These are phyloP conservation scores for Geranium incanum DNA, from an alignment of 441 rosid genomes.

Conservation along the genomic window DNA sequence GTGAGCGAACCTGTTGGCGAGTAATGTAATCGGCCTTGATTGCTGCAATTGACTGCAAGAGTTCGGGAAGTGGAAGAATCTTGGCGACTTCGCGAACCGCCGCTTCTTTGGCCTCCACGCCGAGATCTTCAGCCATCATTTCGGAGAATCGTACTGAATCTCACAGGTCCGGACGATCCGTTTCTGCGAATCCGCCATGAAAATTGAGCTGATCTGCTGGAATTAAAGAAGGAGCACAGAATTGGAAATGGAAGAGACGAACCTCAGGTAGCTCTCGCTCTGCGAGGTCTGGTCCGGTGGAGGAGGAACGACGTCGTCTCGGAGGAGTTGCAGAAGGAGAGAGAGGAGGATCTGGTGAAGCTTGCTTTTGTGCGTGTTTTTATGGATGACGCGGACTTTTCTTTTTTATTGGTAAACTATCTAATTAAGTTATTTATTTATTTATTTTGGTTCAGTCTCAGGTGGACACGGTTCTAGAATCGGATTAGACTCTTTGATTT, in stretches of 20 bases:
- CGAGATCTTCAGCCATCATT: slow-evolving; percentile 93
- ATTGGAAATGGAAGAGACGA: not conserved
- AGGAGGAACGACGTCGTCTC: not conserved
- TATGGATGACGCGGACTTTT: not conserved
- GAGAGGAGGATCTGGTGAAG: not conserved
- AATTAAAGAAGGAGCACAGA: not conserved
- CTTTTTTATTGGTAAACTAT: too few relatives aligned
- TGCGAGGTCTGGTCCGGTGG: not conserved
- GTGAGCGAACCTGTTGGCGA: slow-evolving; percentile 69
- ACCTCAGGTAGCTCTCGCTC: not conserved
- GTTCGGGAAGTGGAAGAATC: slow-evolving; percentile 82
- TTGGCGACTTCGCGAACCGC: slow-evolving; percentile 96
- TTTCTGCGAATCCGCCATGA: not conserved
- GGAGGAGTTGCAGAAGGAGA: not conserved
- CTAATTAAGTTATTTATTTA: too few relatives aligned
- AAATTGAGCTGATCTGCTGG: not conserved
- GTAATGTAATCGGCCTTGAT: slow-evolving; percentile 90
- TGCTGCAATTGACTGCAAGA: slow-evolving; percentile 68
- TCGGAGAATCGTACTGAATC: slow-evolving; percentile 7
- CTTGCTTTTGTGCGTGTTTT: not conserved
- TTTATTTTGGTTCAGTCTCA: too few relatives aligned
- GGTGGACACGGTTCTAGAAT: too few relatives aligned
- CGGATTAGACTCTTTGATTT: too few relatives aligned
- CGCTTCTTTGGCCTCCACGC: slow-evolving; percentile 96
- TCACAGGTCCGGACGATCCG: not conserved